A percentile compares a stretch with the other conserved stretches of the same genome.
Evolutionary conservation across 148 eudicot species (phyloP).

Genomic region (Tetragonia tetragonoides): DNA sequence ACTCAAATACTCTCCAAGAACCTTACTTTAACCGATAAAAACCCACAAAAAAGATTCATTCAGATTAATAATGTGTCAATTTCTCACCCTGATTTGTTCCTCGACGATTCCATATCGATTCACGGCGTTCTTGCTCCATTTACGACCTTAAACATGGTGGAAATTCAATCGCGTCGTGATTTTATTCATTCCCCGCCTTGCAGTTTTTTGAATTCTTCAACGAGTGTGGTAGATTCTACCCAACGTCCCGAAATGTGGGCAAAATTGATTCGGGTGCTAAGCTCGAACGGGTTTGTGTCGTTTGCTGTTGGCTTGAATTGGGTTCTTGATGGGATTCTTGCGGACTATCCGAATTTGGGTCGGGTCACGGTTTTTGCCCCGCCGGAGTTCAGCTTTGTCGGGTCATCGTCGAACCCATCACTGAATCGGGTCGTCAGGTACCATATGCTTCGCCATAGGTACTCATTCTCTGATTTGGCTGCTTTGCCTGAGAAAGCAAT

Average conservation of each 20-base stretch:
- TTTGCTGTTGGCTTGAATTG: constrained; percentile 57
- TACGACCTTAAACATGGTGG: constrained; percentile 18
- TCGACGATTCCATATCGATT: constrained; percentile 42
- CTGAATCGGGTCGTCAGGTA: constrained; percentile 48
- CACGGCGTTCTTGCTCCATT: constrained; percentile 63
- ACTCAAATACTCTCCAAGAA: constrained; percentile 39
- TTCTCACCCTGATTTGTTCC: constrained; percentile 66
- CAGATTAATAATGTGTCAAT: constrained; percentile 50
- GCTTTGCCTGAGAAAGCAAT: constrained; percentile 33
- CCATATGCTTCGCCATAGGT: constrained; percentile 43
- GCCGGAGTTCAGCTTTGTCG: constrained; percentile 34
- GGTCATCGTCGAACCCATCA: constrained; percentile 34
- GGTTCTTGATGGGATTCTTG: constrained; percentile 40
- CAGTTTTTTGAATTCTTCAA: neutral
- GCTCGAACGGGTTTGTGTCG: constrained; percentile 46
- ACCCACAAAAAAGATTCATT: constrained; percentile 2
- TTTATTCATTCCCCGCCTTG: constrained; percentile 25
- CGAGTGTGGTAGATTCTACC: neutral
- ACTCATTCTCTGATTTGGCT: constrained; percentile 33
- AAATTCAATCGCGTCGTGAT: constrained; percentile 16
- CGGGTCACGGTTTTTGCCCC: constrained; percentile 56
- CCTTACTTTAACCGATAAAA: constrained; percentile 33
- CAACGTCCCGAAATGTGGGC: constrained; percentile 32
- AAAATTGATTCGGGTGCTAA: constrained; percentile 31
- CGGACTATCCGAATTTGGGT: constrained; percentile 36